Base-by-base conservation (phyloP, 2,329 filamentous ascomycete species). In the Colletotrichum sublineola region DNA sequence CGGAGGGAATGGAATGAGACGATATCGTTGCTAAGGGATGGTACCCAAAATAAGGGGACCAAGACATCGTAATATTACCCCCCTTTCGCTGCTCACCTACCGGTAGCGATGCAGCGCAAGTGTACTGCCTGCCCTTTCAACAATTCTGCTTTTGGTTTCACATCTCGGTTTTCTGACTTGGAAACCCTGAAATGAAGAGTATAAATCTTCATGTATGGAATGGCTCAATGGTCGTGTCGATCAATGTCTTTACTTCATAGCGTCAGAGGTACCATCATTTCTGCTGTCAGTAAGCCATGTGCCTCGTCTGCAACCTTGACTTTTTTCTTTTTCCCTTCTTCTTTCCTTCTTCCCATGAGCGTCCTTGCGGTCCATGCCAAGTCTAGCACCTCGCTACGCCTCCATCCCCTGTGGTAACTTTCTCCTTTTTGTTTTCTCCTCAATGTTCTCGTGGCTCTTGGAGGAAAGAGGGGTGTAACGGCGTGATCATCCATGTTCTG, bases 281-380 rank as follows among this genome's bases (percentile, higher is more conserved):
- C 4, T 63, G 31, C 5, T 33, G 24, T 31, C 44, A 66, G 62
- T 46, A 58, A 53, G 61, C 44, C 65, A 46, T 60, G 62, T 56
- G n/a, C 61, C 31, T 31, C 29, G 15, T 53, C 48, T 52, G 33
- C 61, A 53, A 15, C 48, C 15, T 52, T 38, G 38, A 33, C 48
- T 15, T 53, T 63, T 63, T 31, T 20, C 14, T 36, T 48, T 20
- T 36, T 36, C 33, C 8, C 8, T 36, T 36, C 3, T 36, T 36
- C 24, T 6, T n/a, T 46, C 20, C 52, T 63, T 20, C 14, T 8
- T 40, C 42, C 24, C 14, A 11, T 31, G 46, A 14, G 24, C 48
- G 61, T 63, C 61, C 50, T 53, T 63, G 61, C 46, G 61, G 61
- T 63, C 52, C 36, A 63, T 63, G 61, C 61, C 31, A 53, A 53